Conservation (phyloP, 257 asterid species). For the Nicotiana attenuata region DNA sequence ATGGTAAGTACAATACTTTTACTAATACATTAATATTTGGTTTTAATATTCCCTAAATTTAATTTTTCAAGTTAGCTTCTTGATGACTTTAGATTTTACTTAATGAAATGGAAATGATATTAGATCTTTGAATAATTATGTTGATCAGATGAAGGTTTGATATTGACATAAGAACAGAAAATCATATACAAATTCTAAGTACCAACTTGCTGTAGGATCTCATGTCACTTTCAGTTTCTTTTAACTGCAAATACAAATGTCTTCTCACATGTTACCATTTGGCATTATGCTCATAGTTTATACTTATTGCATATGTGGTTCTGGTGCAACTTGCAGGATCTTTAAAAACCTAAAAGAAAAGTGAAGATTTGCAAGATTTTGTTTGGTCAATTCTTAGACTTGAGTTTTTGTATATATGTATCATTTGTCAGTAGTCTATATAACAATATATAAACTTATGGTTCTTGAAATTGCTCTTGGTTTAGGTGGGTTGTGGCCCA, state of each 20-base stretch:
- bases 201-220: neutral
- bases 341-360: neutral
- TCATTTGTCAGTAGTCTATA: neutral
- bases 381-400: neutral
- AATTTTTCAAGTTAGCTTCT: neutral
- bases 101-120: neutral
- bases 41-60: no score
- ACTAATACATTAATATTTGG: neutral
- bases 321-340: neutral
- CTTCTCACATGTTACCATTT: neutral
- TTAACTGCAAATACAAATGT: neutral
- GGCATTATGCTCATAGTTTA: neutral
- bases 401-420: neutral
- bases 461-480: conserved; percentile 6
- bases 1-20: conserved; percentile 35
- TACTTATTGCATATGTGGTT: neutral
- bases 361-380: neutral
- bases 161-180: neutral
- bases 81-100: neutral
- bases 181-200: neutral
- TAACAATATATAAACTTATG: neutral
- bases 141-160: neutral
- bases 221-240: neutral
- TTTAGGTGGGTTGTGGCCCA: conserved; percentile 93
- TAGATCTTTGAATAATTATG: neutral